Evolutionary conservation across 768 basidiomycete genomes (phyloP), one percentile per base, ranked within the genome.

Genomic region (Termitomyces sp.): DNA sequence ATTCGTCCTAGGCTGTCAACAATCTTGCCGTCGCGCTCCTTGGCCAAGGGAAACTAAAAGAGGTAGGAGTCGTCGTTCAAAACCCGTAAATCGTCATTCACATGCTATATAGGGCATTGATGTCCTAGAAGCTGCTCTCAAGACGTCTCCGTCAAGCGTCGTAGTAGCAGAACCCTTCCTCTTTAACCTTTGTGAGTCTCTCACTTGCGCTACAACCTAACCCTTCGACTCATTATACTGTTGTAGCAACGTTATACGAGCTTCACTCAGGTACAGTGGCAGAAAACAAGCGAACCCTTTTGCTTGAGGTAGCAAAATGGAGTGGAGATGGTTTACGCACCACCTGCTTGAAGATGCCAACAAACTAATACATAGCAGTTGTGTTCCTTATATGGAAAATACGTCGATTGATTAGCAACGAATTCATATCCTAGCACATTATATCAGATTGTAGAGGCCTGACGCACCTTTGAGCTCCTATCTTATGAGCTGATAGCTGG

Each of bases 261-360:
- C 79, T 94, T 44, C 85, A 85, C 25, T 89, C 90, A 2, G 76
- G 83, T 1, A 80, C 81, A 1, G 86, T 88, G 2, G 76, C 82
- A 51, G 86, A 89, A 56, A 91, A 88, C 69, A 94, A 93, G 67
- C 82, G 84, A 40, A 81, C 83, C 22, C 72, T 93, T 31, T 73
- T 93, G 27, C 60, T 89, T 13, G 85, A 91, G 56, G 89, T 90
- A 0, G 85, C 89, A 13, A 88, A 88, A 65, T 92, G 89, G 89
- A 89, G 88, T 56, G 91, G 91, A 7, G 91, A 94, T 67, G 91
- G 91, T 0, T 67, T 93, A 62, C 84, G 79, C 60, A 83, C 86
- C 18, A 80, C 82, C 33, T 91, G 88, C 64, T 71, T 93, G 63
- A 93, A 93, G 70, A 82, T 92, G 82, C 86, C 89, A 22, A 74